Percentiles rank a stretch among this genome's conserved stretches.
Evolutionary conservation across 2,329 filamentous ascomycete species (phyloP).

Genomic region (Colletotrichum australisinense): DNA sequence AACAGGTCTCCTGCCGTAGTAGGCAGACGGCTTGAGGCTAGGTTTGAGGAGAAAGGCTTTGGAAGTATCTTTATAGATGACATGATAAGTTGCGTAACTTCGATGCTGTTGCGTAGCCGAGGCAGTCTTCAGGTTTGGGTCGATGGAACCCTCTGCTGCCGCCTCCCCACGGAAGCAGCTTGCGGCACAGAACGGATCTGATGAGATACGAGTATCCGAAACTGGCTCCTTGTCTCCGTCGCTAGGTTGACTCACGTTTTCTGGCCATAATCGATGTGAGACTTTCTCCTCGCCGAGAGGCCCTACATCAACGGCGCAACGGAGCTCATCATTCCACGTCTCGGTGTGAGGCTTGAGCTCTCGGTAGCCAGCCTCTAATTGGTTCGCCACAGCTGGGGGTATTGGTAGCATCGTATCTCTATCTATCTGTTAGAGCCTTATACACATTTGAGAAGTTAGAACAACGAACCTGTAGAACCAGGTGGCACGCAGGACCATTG

Average conservation of each 20-base stretch:
- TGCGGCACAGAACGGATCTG: constrained; percentile 69
- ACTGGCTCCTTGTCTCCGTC: constrained; percentile 45
- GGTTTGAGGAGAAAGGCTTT: constrained; percentile 90
- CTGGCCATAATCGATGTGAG: constrained; percentile 84
- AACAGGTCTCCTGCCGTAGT: constrained; percentile 84
- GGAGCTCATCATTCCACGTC: constrained; percentile 92
- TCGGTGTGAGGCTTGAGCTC: constrained; percentile 90
- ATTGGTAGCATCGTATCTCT: constrained; percentile 91
- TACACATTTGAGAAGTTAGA: neutral
- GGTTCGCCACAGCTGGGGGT: constrained; percentile 87
- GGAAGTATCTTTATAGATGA: constrained; percentile 84
- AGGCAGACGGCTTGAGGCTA: constrained; percentile 84
- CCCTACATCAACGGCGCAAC: constrained; percentile 90
- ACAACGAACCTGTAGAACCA: constrained; percentile 86
- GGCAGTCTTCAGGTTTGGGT: constrained; percentile 45
- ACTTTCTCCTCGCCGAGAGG: constrained; percentile 93
- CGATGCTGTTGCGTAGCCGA: constrained; percentile 58
- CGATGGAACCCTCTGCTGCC: constrained; percentile 63
- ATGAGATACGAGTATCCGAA: constrained; percentile 51
- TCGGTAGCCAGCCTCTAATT: constrained; percentile 89
- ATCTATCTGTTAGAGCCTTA: constrained; percentile 4
- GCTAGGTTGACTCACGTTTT: constrained; percentile 51
- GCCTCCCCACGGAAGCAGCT: constrained; percentile 70
- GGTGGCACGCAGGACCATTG: constrained; percentile 84
- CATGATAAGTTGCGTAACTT: constrained; percentile 79